These are phyloP conservation scores for Taiwanofungus camphoratus DNA, from an alignment of 1,284 basidiomycete species.

Conservation along the genomic window DNA sequence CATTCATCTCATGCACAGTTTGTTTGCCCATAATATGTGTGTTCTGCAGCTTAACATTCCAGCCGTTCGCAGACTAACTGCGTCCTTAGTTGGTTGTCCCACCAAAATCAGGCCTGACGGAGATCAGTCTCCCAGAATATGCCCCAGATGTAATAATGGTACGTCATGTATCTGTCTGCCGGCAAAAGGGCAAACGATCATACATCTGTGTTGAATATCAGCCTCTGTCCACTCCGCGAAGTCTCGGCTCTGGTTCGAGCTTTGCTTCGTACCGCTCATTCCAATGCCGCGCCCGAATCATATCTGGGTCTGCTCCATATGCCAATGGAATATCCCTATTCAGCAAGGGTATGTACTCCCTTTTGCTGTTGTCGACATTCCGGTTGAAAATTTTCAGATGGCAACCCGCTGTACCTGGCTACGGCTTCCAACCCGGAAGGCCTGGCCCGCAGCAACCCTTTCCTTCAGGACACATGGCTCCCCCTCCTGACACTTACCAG, in stretches of 20 bases:
- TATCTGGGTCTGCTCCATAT: conserved; percentile 49
- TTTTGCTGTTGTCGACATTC: conserved; percentile 6
- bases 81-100: conserved; percentile 41
- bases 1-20: conserved; percentile 27
- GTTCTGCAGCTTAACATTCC: conserved; percentile 16
- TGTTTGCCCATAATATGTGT: conserved; percentile 43
- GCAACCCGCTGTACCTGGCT: conserved; percentile 34
- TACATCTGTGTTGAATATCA: conserved; percentile 16
- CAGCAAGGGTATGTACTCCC: conserved; percentile 36
- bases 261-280: conserved; percentile 46
- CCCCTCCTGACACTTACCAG: conserved; percentile 18
- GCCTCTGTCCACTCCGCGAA: conserved; percentile 42
- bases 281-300: conserved; percentile 39
- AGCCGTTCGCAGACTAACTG: neutral
- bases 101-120: conserved; percentile 41
- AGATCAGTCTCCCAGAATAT: conserved; percentile 36
- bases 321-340: conserved; percentile 40
- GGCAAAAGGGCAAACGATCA: conserved; percentile 1
- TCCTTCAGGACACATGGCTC: conserved; percentile 14
- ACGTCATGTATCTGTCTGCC: conserved; percentile 10
- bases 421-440: conserved; percentile 22
- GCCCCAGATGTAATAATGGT: conserved; percentile 48
- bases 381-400: conserved; percentile 29
- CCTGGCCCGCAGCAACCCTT: conserved; percentile 12
- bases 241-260: conserved; percentile 46